Evolutionary conservation across 306 rosid genomes (phyloP).

Genomic region (Vigna mungo): DNA sequence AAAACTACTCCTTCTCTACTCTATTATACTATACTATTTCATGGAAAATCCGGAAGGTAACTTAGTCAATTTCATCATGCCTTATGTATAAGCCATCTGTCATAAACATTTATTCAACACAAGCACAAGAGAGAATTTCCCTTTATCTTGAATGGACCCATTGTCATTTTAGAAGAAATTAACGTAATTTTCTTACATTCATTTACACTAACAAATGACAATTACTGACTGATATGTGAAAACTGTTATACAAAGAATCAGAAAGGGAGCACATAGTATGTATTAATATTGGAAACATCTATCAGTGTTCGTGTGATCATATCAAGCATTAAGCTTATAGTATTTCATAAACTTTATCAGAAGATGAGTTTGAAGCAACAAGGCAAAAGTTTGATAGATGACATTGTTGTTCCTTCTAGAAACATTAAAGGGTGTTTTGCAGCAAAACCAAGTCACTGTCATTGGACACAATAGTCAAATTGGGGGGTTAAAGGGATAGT

Average conservation of each 20-base stretch:
- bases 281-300: too few relatives aligned
- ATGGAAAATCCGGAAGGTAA: neutral
- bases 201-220: too few relatives aligned
- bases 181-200: too few relatives aligned
- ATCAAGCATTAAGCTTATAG: neutral
- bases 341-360: neutral
- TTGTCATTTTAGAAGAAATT: too few relatives aligned
- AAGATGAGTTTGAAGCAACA: neutral
- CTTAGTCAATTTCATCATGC: too few relatives aligned
- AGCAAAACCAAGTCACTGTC: conserved; percentile 36
- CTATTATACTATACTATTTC: too few relatives aligned
- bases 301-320: too few relatives aligned
- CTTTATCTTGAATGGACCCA: neutral
- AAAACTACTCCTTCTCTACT: neutral
- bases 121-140: neutral
- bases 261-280: too few relatives aligned
- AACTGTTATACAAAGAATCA: too few relatives aligned
- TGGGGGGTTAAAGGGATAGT: conserved; percentile 55
- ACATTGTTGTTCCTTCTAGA: conserved; percentile 20
- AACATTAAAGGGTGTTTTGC: neutral
- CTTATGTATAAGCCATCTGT: neutral
- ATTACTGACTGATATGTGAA: too few relatives aligned
- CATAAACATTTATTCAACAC: neutral
- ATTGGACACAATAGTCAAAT: conserved; percentile 47
- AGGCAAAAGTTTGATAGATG: too few relatives aligned